Evolutionary conservation across 495 filamentous ascomycete species (phyloP), one percentile per base, ranked within the genome.

Genomic region (Penicillium steckii): DNA sequence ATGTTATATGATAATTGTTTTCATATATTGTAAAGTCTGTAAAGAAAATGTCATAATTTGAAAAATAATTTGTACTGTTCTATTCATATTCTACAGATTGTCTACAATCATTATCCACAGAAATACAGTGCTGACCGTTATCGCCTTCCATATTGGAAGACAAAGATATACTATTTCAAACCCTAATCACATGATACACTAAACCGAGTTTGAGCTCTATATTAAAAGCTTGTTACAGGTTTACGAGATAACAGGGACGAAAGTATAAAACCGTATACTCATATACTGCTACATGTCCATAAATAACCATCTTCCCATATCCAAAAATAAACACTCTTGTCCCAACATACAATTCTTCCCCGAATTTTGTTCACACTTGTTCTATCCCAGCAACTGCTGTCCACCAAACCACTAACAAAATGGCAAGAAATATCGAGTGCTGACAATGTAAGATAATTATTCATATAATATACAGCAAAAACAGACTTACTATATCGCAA

Each of bases 401-500:
- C 13, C 19, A 3, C 26, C 26, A 51, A 44, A 32, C 35, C 5
- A n/a, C n/a, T n/a, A n/a, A n/a, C n/a, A n/a, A n/a, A n/a, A n/a
- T n/a, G n/a, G n/a, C n/a, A n/a, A n/a, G 12, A 38, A 40, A 54
- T 6, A 33, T 44, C 19, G 27, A 44, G 9, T 3, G 37, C 45
- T 44, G 13, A 38, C 38, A 55, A 45, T 21, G 52, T 27, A 38
- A 33, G 4, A 27, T 45, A 19, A 45, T 46, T 48, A 13, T 49
- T 19, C 26, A 55, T 42, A 44, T 55, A 22, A 44, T 55, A 48
- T 13, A 23, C 38, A 42, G 45, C 45, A 55, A 22, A 22, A 38
- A 49, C 19, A 56, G 23, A 46, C n/a, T n/a, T n/a, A n/a, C 46
- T 46, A 50, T 22, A 12, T 50, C 47, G 29, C 46, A 46, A 56